Evolutionary conservation across 371 early-diverging fungal genomes (phyloP).

Genomic region (Basidiobolus meristosporus): DNA sequence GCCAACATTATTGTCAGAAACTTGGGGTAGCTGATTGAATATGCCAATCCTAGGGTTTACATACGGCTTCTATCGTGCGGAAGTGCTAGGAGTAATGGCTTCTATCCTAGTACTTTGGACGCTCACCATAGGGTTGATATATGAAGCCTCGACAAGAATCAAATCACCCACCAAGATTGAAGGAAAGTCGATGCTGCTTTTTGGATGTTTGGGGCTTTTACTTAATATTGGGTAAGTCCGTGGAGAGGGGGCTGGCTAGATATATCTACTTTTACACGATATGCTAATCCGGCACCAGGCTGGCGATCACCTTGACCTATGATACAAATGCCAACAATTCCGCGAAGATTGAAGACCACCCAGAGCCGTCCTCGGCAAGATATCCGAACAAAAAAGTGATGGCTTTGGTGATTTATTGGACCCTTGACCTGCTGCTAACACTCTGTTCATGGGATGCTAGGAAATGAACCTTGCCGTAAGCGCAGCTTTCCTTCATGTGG

Average conservation of each 20-base stretch:
- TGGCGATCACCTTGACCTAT: constrained; percentile 21
- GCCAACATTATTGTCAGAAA: neutral
- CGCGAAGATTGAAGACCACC: neutral
- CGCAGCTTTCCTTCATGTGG: constrained; percentile 58
- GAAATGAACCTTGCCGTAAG: constrained; percentile 45
- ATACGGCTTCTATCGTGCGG: constrained; percentile 72
- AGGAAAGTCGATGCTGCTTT: constrained; percentile 53
- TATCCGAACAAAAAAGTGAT: neutral
- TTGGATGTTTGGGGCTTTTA: constrained; percentile 47
- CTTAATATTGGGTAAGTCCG: constrained; percentile 53
- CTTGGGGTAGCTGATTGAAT: neutral
- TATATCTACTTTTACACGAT: neutral
- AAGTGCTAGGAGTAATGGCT: constrained; percentile 64
- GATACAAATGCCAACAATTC: constrained; percentile 4
- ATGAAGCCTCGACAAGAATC: constrained; percentile 58
- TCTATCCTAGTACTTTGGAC: constrained; percentile 72
- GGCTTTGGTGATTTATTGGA: neutral
- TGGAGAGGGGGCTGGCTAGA: neutral
- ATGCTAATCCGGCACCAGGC: constrained; percentile 5
- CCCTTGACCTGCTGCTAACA: no score
- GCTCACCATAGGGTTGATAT: constrained; percentile 45
- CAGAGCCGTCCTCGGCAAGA: neutral
- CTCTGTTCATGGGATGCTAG: no score
- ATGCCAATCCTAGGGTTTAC: constrained; percentile 23
- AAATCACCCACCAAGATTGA: constrained; percentile 50